Percentiles rank a stretch among this genome's conserved stretches.
These are phyloP conservation scores for Blastocystis sp. DNA, from an alignment of 352 stramenopile species.

Conservation along the genomic window DNA sequence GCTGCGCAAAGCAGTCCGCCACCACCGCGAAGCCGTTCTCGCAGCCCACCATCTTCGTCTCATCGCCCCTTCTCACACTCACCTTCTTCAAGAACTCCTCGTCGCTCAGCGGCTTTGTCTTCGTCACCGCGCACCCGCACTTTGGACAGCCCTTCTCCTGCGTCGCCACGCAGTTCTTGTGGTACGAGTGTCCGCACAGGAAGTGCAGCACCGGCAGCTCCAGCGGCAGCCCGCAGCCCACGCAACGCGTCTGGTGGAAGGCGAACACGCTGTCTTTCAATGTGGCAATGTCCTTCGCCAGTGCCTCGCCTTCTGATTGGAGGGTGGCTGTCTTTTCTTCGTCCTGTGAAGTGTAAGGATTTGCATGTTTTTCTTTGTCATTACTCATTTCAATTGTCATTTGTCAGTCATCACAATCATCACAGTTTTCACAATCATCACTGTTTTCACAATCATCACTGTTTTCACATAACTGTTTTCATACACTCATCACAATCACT, in stretches of 20 bases:
- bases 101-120: not conserved
- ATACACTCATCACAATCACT: not conserved
- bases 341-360: not conserved
- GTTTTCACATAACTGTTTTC: not conserved
- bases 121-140: not conserved
- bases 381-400: no score
- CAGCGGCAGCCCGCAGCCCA: conserved; percentile 82
- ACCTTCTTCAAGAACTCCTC: not conserved
- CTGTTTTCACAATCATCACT: no score
- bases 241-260: conserved; percentile 83
- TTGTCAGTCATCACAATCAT: no score
- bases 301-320: not conserved
- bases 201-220: conserved; percentile 85
- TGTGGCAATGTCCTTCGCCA: not conserved
- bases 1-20: conserved; percentile 57
- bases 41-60: not conserved
- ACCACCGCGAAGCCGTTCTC: conserved; percentile 42
- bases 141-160: conserved; percentile 13
- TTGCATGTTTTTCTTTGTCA: not conserved
- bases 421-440: no score
- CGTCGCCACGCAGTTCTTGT: conserved; percentile 71
- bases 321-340: not conserved
- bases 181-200: conserved; percentile 85
- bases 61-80: not conserved
- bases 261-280: conserved; percentile 68